Percentiles rank a stretch among this genome's conserved stretches.
These are phyloP conservation scores for Penicillium samsonianum DNA, from an alignment of 495 filamentous ascomycete genomes.

Conservation along the genomic window DNA sequence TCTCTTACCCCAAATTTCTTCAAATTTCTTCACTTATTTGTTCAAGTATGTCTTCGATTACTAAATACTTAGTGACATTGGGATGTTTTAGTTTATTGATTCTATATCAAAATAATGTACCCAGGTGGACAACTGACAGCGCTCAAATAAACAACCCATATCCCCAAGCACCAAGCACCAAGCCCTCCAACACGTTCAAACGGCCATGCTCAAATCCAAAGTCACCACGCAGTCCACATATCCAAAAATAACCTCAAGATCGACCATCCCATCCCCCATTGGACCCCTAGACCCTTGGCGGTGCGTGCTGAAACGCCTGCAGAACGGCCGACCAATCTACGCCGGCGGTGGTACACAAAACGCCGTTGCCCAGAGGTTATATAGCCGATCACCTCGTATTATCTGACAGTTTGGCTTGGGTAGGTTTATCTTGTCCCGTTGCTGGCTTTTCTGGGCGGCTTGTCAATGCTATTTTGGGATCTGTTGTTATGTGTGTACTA, in stretches of 20 bases:
- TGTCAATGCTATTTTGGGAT: conserved; percentile 11
- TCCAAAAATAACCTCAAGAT: conserved; percentile 21
- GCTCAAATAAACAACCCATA: background rate
- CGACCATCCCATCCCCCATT: conserved; percentile 4
- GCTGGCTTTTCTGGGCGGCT: conserved; percentile 6
- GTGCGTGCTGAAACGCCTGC: conserved; percentile 25
- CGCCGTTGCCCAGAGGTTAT: background rate
- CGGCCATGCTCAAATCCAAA: background rate
- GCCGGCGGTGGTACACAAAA: background rate
- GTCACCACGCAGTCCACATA: conserved; percentile 1
- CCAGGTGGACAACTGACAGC: no score
- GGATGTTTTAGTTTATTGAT: background rate
- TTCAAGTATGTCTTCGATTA: background rate
- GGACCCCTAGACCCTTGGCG: conserved; percentile 20
- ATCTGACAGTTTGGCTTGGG: background rate
- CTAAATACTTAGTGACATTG: background rate
- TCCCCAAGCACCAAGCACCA: background rate
- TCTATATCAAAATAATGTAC: background rate
- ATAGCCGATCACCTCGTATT: conserved; percentile 12
- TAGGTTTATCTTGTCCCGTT: background rate
- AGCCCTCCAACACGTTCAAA: background rate
- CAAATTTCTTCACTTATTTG: no score
- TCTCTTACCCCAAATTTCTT: background rate
- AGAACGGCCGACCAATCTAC: conserved; percentile 11
- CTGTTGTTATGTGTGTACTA: background rate